Evolutionary conservation across 768 basidiomycete genomes (phyloP), one percentile per base, ranked within the genome.

Genomic region (Vararia minispora): DNA sequence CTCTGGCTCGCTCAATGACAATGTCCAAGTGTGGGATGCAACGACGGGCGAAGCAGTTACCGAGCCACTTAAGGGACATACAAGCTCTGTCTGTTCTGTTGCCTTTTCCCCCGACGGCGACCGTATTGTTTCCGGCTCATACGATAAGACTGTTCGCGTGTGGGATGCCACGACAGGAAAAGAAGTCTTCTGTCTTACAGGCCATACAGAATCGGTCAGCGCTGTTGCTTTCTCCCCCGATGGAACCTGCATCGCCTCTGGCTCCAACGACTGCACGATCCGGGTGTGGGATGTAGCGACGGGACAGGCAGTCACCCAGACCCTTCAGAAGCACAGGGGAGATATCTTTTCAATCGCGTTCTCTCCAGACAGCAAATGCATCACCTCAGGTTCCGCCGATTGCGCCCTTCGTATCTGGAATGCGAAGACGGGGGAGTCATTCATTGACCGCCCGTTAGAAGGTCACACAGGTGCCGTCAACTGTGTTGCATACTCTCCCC

Each of bases 1-100:
- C 3, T 69, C 69, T 1, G 69, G 65, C 1, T 66, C 66, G 21
- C 51, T 69, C 20, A 71, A 73, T 51, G 67, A 69, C 53, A 53
- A 57, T 16, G 66, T 71, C 43, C 58, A 57, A 33, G 43, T 73
- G 17, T 73, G 71, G 71, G 67, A 72, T 46, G 53, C 60, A 4
- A 41, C 48, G 27, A 61, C 60, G 2, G 69, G 71, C 0, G 64
- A 69, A 46, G 65, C 64, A 41, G 42, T 71, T 10, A 53, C 58
- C 6, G 16, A 35, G 3, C 20, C 8, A 16, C 29, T 38, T 12
- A 35, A 29, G 1, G 35, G 27, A 10, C 35, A 42, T 24, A 27
- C 16, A 13, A 31, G 32, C 18, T 37, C 33, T 16, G 25, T 42
- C n/a, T 37, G 35, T 22, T 4, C 27, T 27, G 23, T 45, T 14